Conservation (phyloP, 164 flowering plant genomes). For the Sextonia rubra region DNA sequence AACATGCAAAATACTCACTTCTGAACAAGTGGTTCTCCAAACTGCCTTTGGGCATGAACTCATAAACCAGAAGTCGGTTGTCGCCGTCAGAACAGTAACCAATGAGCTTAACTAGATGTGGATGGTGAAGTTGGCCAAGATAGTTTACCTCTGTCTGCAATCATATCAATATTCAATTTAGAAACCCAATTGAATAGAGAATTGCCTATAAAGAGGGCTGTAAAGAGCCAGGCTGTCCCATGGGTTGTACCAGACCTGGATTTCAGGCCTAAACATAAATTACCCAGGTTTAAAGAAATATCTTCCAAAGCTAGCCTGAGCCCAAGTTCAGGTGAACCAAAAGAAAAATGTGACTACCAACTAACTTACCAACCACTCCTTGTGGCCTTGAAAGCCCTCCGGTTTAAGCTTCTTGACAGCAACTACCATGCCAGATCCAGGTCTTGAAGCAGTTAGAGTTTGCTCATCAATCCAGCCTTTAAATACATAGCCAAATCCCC, state of each 20-base stretch:
- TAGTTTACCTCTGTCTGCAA: constrained; percentile 83
- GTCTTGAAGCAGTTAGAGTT: constrained; percentile 32
- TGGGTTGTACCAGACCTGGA: not conserved
- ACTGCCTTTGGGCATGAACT: constrained; percentile 93
- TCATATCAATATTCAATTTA: too few species aligned
- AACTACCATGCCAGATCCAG: constrained; percentile 46
- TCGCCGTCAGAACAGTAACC: constrained; percentile 87
- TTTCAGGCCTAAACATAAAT: not conserved
- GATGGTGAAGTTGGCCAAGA: constrained; percentile 81
- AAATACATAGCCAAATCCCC: constrained; percentile 61
- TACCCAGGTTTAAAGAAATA: not conserved
- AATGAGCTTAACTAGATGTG: constrained; percentile 75
- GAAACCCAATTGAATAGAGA: not conserved
- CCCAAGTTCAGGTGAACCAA: not conserved
- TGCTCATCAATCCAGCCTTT: constrained; percentile 63
- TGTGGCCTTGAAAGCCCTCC: constrained; percentile 63
- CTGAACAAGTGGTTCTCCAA: constrained; percentile 87
- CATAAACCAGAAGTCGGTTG: constrained; percentile 76
- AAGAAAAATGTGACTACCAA: not conserved
- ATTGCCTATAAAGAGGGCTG: not conserved
- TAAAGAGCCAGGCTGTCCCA: not conserved
- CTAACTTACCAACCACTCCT: constrained; percentile 63
- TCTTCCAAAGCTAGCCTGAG: not conserved
- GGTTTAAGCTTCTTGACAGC: constrained; percentile 70
- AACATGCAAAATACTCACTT: constrained; percentile 41